These are phyloP conservation scores for Ananas comosus DNA, from an alignment of 176 grass and related monocot species.

Conservation along the genomic window DNA sequence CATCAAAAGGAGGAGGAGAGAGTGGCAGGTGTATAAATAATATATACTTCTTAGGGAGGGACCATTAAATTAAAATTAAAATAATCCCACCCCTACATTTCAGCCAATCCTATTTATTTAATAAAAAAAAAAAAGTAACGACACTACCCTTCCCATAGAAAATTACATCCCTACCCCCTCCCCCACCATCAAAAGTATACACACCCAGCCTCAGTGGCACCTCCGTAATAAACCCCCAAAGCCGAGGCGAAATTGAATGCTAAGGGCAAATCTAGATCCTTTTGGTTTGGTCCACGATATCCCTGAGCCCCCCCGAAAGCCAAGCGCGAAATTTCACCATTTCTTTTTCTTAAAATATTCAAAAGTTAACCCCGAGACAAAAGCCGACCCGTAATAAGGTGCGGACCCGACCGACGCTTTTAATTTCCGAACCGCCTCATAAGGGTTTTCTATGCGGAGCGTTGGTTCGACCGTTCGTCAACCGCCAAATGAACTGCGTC, in stretches of 20 bases:
- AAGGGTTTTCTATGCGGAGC: background rate
- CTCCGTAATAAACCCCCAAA: slow-evolving; percentile 25
- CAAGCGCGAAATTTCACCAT: slow-evolving; percentile 8
- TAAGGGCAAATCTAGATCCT: background rate
- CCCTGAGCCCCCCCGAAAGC: slow-evolving; percentile 2
- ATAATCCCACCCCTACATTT: slow-evolving; percentile 17
- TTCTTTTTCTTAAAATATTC: slow-evolving; percentile 30
- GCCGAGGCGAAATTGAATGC: slow-evolving; percentile 8
- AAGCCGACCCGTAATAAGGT: background rate
- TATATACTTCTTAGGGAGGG: background rate
- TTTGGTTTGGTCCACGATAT: slow-evolving; percentile 21
- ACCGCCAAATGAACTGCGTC: background rate
- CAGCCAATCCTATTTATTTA: slow-evolving; percentile 17
- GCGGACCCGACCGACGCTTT: background rate
- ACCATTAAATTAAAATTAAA: slow-evolving; percentile 5
- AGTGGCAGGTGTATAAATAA: background rate
- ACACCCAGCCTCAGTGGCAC: slow-evolving; percentile 37
- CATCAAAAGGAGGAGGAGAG: background rate
- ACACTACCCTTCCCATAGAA: slow-evolving; percentile 11
- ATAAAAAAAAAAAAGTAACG: slow-evolving; percentile 17
- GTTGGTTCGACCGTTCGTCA: background rate
- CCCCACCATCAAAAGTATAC: slow-evolving; percentile 39
- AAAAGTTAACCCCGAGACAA: slow-evolving; percentile 4
- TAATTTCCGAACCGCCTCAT: background rate
- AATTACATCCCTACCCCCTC: slow-evolving; percentile 47